Base-by-base conservation (phyloP, 208 protist genomes). In the Trypanosoma caninum region DNA sequence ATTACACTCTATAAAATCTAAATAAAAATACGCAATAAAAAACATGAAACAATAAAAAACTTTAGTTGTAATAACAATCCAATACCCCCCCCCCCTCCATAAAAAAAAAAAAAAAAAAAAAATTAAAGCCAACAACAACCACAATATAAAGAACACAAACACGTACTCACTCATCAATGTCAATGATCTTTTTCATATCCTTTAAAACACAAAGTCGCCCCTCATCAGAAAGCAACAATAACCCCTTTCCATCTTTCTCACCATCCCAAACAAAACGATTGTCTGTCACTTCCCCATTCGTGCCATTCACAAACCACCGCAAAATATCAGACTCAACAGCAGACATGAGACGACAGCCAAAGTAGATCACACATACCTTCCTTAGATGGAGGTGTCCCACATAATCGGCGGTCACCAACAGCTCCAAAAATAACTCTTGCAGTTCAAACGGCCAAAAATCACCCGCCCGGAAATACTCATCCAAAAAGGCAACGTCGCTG, bases 281-380 rank as follows among this genome's bases (percentile, higher is more conserved):
- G 11, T 10, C 47, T 20, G 18, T 52, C 18, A 44, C 14, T 7
- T 16, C 7, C 3, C 6, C 6, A 30, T 38, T 9, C 14, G 14
- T 34, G 10, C 6, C 3, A 25, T 13, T 16, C 18, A 34, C 10
- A 65, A 89, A 84, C 31, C 73, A 76, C 23, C 65, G 18, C 23
- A 85, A 51, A 11, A 91, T 71, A 5, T 84, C 80, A 0, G 75
- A 71, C 47, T 87, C 78, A 2, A 70, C 78, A 18, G 60, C 11
- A 20, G 79, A 76, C 73, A 85, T 76, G 22, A 91, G 52, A 59
- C 84, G 82, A 44, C 71, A 76, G n/a, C 66, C 56, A 28, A 91
- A 63, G 46, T 86, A 82, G 11, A 64, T 60, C 16, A 65, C 71
- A 38, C 77, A 85, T 40, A 75, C 34, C 18, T 68, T 62, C 35